phyloP scores from a whole-genome alignment of 208 protist species.

The Novymonas esmeraldas region DNA sequence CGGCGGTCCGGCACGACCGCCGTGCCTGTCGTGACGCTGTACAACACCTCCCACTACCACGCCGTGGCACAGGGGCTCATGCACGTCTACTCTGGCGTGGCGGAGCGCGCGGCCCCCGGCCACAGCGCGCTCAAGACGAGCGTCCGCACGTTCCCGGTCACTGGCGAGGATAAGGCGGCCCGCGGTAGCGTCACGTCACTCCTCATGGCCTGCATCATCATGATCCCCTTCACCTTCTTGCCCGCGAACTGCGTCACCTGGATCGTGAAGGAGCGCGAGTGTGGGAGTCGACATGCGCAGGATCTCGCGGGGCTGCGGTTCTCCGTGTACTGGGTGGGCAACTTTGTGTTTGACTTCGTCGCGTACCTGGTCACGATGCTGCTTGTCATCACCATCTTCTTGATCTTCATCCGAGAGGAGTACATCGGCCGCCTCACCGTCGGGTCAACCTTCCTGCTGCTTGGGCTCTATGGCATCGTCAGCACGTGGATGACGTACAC shows the following conservation, averaged over 20 bases:
- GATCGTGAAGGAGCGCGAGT: constrained; percentile 75
- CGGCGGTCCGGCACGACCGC: no score
- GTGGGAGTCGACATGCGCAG: constrained; percentile 66
- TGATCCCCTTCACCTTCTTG: constrained; percentile 68
- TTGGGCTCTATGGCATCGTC: constrained; percentile 47
- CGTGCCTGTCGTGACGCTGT: no score
- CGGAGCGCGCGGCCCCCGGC: constrained; percentile 12
- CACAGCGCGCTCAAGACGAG: neutral
- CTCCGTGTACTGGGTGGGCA: constrained; percentile 61
- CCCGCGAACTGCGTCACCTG: constrained; percentile 56
- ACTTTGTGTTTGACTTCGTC: constrained; percentile 56
- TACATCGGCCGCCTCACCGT: constrained; percentile 33
- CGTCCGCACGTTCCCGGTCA: neutral
- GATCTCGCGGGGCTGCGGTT: constrained; percentile 54
- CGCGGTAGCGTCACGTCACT: neutral
- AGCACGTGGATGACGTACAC: constrained; percentile 31
- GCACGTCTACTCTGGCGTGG: constrained; percentile 41
- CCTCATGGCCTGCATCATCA: constrained; percentile 36
- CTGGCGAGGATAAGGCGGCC: neutral
- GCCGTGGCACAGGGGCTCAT: constrained; percentile 32
- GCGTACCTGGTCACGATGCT: constrained; percentile 37
- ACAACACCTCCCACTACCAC: constrained; percentile 57
- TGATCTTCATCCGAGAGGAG: constrained; percentile 41
- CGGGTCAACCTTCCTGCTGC: constrained; percentile 23
- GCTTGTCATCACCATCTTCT: constrained; percentile 34